These are phyloP conservation scores for Meira miltonrushii DNA, from an alignment of 1,284 basidiomycete species.

Conservation along the genomic window DNA sequence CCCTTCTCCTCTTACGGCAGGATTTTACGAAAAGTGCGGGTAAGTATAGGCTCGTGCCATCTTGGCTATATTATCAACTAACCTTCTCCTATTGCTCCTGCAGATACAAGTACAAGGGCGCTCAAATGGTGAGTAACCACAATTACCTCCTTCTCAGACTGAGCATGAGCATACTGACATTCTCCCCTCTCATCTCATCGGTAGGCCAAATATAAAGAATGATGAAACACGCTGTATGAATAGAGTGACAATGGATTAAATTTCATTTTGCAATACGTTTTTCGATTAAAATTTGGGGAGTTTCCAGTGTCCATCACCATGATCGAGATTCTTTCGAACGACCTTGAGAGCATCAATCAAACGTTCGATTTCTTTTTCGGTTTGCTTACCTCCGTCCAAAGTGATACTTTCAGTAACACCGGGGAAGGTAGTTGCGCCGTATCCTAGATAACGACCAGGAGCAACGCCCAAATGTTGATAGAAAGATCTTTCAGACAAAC, in stretches of 20 bases:
- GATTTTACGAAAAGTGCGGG: constrained; percentile 95
- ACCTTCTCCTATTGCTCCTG: neutral
- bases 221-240: no score
- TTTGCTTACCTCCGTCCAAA: constrained; percentile 39
- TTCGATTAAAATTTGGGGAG: no score
- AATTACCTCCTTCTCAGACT: no score
- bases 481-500: constrained; percentile 62
- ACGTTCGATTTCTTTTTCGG: constrained; percentile 30
- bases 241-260: no score
- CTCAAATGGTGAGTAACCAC: constrained; percentile 39
- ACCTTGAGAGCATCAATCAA: constrained; percentile 15
- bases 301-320: no score
- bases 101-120: constrained; percentile 43
- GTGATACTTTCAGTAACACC: constrained; percentile 64
- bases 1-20: constrained; percentile 56
- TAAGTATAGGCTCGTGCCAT: constrained; percentile 25
- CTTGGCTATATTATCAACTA: neutral
- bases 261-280: no score
- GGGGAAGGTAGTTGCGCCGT: constrained; percentile 80
- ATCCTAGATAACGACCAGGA: constrained; percentile 80
- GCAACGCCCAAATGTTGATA: constrained; percentile 79
- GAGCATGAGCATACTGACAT: no score
- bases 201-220: no score
- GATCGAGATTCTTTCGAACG: constrained; percentile 1
- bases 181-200: no score